Evolutionary conservation across 164 flowering plant genomes (phyloP).

Genomic region (Vitis rupestris): DNA sequence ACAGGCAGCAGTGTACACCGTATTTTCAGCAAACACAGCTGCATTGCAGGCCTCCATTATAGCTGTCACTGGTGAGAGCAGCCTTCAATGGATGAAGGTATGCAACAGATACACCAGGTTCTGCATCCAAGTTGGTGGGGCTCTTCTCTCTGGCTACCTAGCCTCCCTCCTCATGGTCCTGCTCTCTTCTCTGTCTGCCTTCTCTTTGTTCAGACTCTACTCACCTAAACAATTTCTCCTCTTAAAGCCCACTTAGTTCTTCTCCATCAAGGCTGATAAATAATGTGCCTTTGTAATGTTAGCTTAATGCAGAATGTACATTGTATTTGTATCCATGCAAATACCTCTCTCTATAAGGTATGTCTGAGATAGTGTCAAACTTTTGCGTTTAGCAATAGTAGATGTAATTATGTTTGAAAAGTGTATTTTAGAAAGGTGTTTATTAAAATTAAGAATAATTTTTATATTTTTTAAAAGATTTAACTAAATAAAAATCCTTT

Average conservation of each 20-base stretch:
- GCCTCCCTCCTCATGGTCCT: conserved; percentile 39
- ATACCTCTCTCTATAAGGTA: too few relatives aligned
- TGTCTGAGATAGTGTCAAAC: too few relatives aligned
- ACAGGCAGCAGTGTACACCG: conserved; percentile 51
- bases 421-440: too few relatives aligned
- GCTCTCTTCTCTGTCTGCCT: conserved; percentile 53
- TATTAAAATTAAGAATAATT: too few relatives aligned
- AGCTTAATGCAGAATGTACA: conserved; percentile 5
- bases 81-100: conserved; percentile 66
- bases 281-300: too few relatives aligned
- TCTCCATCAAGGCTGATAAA: too few relatives aligned
- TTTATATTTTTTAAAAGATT: too few relatives aligned
- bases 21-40: conserved; percentile 40
- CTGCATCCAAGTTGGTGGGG: conserved; percentile 66
- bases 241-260: conserved; percentile 22
- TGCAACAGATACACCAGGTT: conserved; percentile 69
- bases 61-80: conserved; percentile 47
- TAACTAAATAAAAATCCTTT: too few relatives aligned
- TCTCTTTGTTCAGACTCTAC: conserved; percentile 60
- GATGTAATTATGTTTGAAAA: too few relatives aligned
- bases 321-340: too few relatives aligned
- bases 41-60: conserved; percentile 42
- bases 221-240: conserved; percentile 48
- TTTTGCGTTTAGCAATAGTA: too few relatives aligned
- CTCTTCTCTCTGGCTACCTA: conserved; percentile 33